Evolutionary conservation across 352 stramenopile genomes (phyloP).

Genomic region (Phytophthora hybrid): DNA sequence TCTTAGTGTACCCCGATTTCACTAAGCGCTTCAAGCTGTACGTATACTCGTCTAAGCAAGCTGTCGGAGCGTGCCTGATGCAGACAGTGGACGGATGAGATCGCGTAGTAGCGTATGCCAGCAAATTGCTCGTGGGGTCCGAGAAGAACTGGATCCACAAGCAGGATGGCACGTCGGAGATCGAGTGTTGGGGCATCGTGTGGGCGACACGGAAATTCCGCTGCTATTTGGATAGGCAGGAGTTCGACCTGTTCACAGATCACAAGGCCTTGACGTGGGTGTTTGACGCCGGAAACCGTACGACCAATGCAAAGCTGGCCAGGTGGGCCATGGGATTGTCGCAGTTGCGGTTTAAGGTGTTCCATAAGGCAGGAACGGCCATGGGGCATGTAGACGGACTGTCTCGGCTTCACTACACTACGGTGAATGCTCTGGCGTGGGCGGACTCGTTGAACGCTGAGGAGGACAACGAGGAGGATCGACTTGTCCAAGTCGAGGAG

Average conservation of each 20-base stretch:
- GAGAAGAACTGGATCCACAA: conserved; percentile 1
- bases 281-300: no score
- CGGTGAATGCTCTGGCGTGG: neutral
- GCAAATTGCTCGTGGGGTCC: neutral
- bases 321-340: conserved; percentile 11
- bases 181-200: neutral
- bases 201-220: no score
- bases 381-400: conserved; percentile 17
- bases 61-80: conserved; percentile 5
- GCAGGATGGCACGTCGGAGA: neutral
- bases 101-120: neutral
- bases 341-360: conserved; percentile 7
- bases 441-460: neutral
- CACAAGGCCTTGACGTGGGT: no score
- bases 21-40: conserved; percentile 7
- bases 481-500: no score
- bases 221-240: no score
- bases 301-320: neutral
- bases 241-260: no score
- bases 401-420: neutral
- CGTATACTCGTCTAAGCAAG: conserved; percentile 3
- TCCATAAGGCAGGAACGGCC: conserved; percentile 3
- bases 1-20: conserved; percentile 6
- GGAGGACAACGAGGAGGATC: no score
- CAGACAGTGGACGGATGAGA: neutral